Evolutionary conservation across 75 land plant species (phyloP).

Genomic region (Pinus tabuliformis): DNA sequence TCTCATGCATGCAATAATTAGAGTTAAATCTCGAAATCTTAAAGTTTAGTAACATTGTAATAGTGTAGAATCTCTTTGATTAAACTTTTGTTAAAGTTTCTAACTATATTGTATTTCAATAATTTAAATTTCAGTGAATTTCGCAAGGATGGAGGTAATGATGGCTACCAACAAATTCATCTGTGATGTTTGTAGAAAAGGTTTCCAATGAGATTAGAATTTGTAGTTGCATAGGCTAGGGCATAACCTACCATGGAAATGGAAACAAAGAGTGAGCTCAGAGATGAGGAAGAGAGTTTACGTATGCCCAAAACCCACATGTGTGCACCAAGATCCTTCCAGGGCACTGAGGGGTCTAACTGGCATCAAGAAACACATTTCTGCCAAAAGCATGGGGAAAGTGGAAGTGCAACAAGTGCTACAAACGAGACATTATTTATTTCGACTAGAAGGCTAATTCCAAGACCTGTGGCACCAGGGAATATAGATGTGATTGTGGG

Average conservation of each 20-base stretch:
- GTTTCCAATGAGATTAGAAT: conserved; percentile 61
- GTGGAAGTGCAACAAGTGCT: conserved; percentile 65
- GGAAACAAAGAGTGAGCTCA: conserved; percentile 39
- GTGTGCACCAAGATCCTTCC: conserved; percentile 56
- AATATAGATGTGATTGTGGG: conserved; percentile 39
- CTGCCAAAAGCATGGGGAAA: conserved; percentile 62
- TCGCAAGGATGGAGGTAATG: too few species aligned
- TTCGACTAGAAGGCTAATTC: conserved; percentile 65
- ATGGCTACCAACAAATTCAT: too few species aligned
- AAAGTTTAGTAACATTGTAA: too few species aligned
- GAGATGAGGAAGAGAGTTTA: conserved; percentile 42
- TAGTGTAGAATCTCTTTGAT: too few species aligned
- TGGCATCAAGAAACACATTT: conserved; percentile 60
- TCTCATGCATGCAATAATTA: too few species aligned
- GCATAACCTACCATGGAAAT: conserved; percentile 62
- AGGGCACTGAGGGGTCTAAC: conserved; percentile 65
- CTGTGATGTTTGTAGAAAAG: conserved; percentile 57
- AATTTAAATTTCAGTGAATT: too few species aligned
- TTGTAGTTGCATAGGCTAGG: conserved; percentile 52
- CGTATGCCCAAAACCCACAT: conserved; percentile 10
- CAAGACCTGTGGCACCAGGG: conserved; percentile 57
- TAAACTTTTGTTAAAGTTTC: too few species aligned
- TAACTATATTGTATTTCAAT: too few species aligned
- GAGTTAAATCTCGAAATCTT: too few species aligned
- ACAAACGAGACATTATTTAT: conserved; percentile 51